These are phyloP conservation scores for Starmerella asiatica DNA, from an alignment of 805 yeast species.

Conservation along the genomic window DNA sequence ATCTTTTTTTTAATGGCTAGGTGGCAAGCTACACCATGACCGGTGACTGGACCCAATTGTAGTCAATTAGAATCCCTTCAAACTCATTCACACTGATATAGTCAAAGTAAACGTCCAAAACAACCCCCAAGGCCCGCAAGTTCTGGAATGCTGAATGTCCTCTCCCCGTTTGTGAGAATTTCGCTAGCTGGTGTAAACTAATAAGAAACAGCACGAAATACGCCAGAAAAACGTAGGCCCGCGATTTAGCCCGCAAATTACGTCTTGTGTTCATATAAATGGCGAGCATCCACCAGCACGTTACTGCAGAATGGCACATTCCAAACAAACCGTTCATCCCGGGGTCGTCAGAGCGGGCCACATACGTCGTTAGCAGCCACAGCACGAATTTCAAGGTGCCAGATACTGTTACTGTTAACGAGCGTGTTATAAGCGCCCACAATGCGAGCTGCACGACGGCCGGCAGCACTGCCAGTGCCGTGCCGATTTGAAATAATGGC, in stretches of 20 bases:
- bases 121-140: conserved; percentile 4
- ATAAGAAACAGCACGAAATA: conserved; percentile 4
- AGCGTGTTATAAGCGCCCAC: conserved; percentile 15
- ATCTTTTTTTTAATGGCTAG: no score
- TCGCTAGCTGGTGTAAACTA: conserved; percentile 11
- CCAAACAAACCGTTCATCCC: conserved; percentile 15
- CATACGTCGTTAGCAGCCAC: conserved; percentile 79
- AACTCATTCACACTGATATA: conserved; percentile 7
- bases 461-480: conserved; percentile 75
- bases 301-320: conserved; percentile 9
- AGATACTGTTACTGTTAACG: conserved; percentile 23
- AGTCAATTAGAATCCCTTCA: neutral
- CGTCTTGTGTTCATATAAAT: neutral
- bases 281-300: conserved; percentile 15
- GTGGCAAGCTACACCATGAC: no score
- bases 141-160: conserved; percentile 8
- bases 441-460: conserved; percentile 44
- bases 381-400: conserved; percentile 61
- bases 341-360: conserved; percentile 45
- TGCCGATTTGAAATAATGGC: conserved; percentile 62
- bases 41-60: neutral
- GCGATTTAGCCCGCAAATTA: neutral
- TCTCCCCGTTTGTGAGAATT: conserved; percentile 8
- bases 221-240: neutral
- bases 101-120: conserved; percentile 6